Base-by-base conservation (phyloP, 2,329 filamentous ascomycete species). In the Epichloe sp. region DNA sequence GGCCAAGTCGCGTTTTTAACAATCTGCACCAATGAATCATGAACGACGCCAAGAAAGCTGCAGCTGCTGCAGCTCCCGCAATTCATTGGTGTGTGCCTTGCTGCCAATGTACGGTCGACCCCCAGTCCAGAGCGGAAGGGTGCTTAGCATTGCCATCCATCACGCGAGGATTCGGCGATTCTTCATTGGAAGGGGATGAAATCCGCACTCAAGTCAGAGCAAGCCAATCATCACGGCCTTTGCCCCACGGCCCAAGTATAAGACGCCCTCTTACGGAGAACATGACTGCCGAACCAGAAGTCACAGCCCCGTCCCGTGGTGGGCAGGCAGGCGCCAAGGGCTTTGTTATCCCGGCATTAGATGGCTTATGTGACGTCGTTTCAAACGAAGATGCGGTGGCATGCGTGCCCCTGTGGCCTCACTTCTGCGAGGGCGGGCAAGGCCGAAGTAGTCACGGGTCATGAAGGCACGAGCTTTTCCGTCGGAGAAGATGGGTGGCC, bases 91-190 rank as follows among this genome's bases (percentile, higher is more conserved):
- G 4, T 85, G 81, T 56, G 82, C 82, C 11, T 67, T 85, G 1
- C 68, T 86, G 2, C 72, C 80, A 0, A 65, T 84, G 2, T 85
- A 79, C 59, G 19, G 19, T 21, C 19, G 80, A 87, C 54, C 72
- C 72, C 26, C 26, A 11, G 26, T 8, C 26, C 26, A 73, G 52
- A 67, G 71, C 15, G 83, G 82, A 0, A 74, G 83, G 0, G 64
- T 86, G 0, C 70, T 85, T 53, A 83, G 84, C 1, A 72, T 80
- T 41, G 68, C 70, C 40, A 73, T 85, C 70, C 40, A 73, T 85
- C 1, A 80, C 82, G 0, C 73, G 83, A 5, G 82, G 80, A 0
- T 86, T 88, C 60, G 84, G 84, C 15, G 83, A 87, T 60, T 60
- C 72, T 76, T 48, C 72, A 77, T 52, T 85, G 80, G 79, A 87